A percentile compares a stretch with the other conserved stretches of the same genome.
Conservation (phyloP, 2,329 filamentous ascomycete genomes). For the Penicillium sp. region DNA sequence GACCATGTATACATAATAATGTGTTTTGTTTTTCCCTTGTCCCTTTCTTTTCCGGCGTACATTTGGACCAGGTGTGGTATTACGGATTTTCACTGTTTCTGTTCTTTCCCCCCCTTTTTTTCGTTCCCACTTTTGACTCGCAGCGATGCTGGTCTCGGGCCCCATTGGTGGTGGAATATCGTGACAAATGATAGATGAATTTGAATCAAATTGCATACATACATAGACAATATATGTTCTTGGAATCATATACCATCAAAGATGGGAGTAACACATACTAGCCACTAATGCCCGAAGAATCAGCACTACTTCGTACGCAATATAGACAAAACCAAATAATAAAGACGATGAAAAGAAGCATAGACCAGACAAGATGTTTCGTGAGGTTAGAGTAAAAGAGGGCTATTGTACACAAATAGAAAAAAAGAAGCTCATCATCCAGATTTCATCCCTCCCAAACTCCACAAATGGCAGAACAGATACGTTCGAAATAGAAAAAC, state of each 20-base stretch:
- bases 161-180: not conserved
- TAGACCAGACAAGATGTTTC: conserved; percentile 5
- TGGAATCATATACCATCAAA: not conserved
- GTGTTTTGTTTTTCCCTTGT: not conserved
- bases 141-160: not conserved
- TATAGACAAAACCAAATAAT: not conserved
- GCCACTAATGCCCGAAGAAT: not conserved
- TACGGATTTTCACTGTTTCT: not conserved
- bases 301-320: not conserved
- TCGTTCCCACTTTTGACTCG: not conserved
- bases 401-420: conserved; percentile 8
- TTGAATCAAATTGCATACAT: conserved; percentile 1
- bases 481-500: not conserved
- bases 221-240: not conserved
- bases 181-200: conserved; percentile 6
- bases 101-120: not conserved
- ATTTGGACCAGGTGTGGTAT: not conserved
- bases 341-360: not conserved
- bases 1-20: conserved; percentile 23
- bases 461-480: conserved; percentile 5
- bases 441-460: conserved; percentile 5
- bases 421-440: conserved; percentile 6
- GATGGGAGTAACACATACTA: not conserved
- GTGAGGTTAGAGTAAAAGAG: not conserved
- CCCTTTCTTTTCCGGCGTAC: not conserved